Conservation (phyloP, 768 basidiomycete species). For the Strobilomyces echinocephalus region DNA sequence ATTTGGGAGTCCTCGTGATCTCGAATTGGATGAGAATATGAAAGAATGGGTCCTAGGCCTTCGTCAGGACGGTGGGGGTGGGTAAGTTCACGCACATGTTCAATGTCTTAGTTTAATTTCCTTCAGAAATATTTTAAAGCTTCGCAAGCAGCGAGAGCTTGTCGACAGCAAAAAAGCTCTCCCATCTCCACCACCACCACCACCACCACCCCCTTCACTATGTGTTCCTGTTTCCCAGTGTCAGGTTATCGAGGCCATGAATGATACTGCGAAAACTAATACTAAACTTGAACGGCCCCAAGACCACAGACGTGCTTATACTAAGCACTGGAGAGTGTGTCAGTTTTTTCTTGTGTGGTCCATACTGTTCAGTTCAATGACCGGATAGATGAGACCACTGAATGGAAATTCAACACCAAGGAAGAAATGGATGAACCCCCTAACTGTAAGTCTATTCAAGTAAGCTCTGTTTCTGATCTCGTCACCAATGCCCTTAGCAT, state of each 20-base stretch:
- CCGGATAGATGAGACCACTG: conserved; percentile 12
- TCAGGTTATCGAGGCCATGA: not conserved
- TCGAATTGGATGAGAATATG: conserved; percentile 41
- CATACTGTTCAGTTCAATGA: not conserved
- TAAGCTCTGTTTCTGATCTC: not conserved
- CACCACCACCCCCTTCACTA: not conserved
- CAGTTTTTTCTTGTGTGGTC: not conserved
- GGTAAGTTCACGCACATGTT: conserved; percentile 39
- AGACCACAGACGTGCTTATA: conserved; percentile 13
- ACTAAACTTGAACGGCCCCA: conserved; percentile 5
- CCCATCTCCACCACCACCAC: conserved; percentile 5
- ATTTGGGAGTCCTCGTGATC: conserved; percentile 48
- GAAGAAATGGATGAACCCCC: conserved; percentile 4
- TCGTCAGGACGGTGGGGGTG: conserved; percentile 51
- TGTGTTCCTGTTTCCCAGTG: not conserved
- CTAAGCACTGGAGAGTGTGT: conserved; percentile 27
- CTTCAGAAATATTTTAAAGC: conserved; percentile 42
- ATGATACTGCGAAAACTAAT: conserved; percentile 7
- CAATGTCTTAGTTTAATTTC: not conserved
- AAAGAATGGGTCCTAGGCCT: conserved; percentile 54
- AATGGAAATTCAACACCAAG: conserved; percentile 13
- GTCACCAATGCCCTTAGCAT: not conserved
- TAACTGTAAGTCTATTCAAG: conserved; percentile 9
- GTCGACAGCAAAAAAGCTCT: conserved; percentile 5
- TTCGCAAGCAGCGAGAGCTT: conserved; percentile 35